Percentiles rank a stretch among this genome's conserved stretches.
These are phyloP conservation scores for Amylostereum chailletii DNA, from an alignment of 1,284 basidiomycete species.

Conservation along the genomic window DNA sequence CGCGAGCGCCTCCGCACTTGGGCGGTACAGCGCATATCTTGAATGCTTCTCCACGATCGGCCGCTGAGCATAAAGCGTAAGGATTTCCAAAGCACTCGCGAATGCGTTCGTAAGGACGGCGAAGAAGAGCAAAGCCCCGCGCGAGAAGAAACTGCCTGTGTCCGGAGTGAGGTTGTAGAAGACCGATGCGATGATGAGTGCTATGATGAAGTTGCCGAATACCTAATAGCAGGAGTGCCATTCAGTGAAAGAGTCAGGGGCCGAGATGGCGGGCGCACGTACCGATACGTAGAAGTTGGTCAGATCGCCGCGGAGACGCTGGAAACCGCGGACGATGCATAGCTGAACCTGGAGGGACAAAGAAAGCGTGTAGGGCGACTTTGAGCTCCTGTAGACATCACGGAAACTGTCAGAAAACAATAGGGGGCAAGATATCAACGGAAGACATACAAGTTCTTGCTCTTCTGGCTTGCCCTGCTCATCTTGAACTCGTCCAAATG, in stretches of 20 bases:
- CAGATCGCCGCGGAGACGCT: constrained; percentile 46
- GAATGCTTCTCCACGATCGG: constrained; percentile 50
- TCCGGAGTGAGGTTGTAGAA: constrained; percentile 37
- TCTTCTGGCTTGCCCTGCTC: constrained; percentile 16
- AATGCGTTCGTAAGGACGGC: constrained; percentile 23
- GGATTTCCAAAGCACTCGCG: constrained; percentile 27
- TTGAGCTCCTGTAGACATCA: too few species aligned
- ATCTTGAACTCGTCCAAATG: constrained; percentile 28
- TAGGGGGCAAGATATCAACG: too few species aligned
- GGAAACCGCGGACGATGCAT: constrained; percentile 46
- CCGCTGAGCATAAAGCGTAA: constrained; percentile 41
- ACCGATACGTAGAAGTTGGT: constrained; percentile 3
- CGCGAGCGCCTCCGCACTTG: constrained; percentile 46
- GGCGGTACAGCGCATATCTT: constrained; percentile 46
- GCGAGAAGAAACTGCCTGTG: constrained; percentile 40
- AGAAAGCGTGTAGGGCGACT: constrained; percentile 40
- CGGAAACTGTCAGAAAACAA: too few species aligned
- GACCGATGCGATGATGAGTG: constrained; percentile 39
- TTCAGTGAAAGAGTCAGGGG: not conserved
- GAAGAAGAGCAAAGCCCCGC: constrained; percentile 31
- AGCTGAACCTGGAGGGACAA: constrained; percentile 47
- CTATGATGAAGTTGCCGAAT: constrained; percentile 18
- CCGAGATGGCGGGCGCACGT: not conserved
- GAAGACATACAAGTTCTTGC: constrained; percentile 31
- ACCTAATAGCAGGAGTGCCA: constrained; percentile 17